Base-by-base conservation (phyloP, 208 protist species). In the Leishmania arabica region DNA sequence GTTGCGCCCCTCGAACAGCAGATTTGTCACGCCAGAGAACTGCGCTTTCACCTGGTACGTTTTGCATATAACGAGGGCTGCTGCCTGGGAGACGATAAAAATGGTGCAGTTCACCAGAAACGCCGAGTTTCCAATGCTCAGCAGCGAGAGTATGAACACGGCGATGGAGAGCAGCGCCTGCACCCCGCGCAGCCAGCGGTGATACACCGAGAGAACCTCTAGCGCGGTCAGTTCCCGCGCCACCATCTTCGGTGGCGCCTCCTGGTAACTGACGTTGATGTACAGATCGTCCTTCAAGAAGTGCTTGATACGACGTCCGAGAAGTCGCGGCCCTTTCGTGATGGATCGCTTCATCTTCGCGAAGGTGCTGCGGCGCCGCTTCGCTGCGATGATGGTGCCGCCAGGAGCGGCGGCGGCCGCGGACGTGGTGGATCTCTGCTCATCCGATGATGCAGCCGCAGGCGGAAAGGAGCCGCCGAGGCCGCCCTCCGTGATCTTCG, bases 151-250 rank as follows among this genome's bases (percentile, higher is more conserved):
- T 3, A 90, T 69, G 79, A 94, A 90, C 24, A 93, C 86, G 31
- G 89, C 73, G 75, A 95, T 89, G 24, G 90, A 80, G 47, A 95
- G 78, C 27, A 95, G 64, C 37, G 90, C 90, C 80, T 91, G 90
- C 27, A 95, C 89, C 34, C 92, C 92, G 53, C 92, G 90, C 73
- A 95, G 82, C 89, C 90, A 94, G 68, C 90, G 89, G 77, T 93
- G 90, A 72, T 93, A 94, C 19, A 91, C 86, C 5, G 90, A 75
- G 31, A 95, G 85, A 42, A 92, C 74, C 82, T 95, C 92, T 71
- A 94, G 81, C 42, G 76, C 83, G 19, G 85, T 83, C 58, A 95
- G 86, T 66, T 90, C 86, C 75, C 80, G 83, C 42, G 87, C 86
- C n/a, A 93, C 84, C 34, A 81, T 75, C 54, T 74, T 84, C 64